Conservation (phyloP, 169 alveolate species). For the Plasmodium blacklocki region DNA sequence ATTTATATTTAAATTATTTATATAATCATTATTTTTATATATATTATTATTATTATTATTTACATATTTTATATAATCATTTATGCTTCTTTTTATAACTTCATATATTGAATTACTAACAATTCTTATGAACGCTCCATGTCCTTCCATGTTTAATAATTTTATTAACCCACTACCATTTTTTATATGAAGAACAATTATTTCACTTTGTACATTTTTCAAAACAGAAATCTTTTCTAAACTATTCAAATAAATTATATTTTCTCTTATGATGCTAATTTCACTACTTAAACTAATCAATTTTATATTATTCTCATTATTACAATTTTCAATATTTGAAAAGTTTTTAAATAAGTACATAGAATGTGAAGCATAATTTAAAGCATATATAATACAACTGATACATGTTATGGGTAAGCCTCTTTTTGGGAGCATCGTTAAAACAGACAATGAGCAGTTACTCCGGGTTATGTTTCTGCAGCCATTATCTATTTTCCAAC, state of each 20-base stretch:
- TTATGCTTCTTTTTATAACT: constrained; percentile 28
- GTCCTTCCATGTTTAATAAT: constrained; percentile 10
- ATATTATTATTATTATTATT: constrained; percentile 4
- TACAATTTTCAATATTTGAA: constrained; percentile 13
- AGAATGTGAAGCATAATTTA: constrained; percentile 44
- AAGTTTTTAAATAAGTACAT: constrained; percentile 13
- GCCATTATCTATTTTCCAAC: constrained; percentile 26
- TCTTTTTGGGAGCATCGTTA: constrained; percentile 21
- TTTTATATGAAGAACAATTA: constrained; percentile 35
- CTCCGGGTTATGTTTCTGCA: constrained; percentile 13
- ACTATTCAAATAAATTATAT: constrained; percentile 36
- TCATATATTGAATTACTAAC: constrained; percentile 20
- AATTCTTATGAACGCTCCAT: constrained; percentile 11
- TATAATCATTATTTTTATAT: background rate
- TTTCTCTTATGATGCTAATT: constrained; percentile 26
- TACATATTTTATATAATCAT: constrained; percentile 17
- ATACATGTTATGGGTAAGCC: constrained; percentile 29
- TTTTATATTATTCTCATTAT: constrained; percentile 17
- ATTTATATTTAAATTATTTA: background rate
- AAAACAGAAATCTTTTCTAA: constrained; percentile 12
- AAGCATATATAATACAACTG: constrained; percentile 28
- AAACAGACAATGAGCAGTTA: constrained; percentile 18
- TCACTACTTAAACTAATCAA: constrained; percentile 21
- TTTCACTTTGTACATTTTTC: constrained; percentile 47
- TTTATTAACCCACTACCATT: constrained; percentile 13